Base-by-base conservation (phyloP, 2,329 filamentous ascomycete species). In the Sodiomyces alkalinus region DNA sequence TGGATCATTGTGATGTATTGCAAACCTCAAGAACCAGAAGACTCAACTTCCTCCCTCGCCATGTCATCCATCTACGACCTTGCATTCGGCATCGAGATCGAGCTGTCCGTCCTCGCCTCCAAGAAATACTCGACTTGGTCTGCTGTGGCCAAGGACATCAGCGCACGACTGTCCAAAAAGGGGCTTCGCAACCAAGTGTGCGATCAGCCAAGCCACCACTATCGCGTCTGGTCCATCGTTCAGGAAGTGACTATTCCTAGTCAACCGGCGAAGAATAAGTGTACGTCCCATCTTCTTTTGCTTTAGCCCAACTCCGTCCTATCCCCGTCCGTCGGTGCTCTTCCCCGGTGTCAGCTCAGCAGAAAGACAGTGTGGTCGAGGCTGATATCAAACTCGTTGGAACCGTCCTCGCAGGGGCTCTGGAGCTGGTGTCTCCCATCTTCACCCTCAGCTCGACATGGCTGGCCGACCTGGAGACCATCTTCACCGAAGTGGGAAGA, bases 371-470 rank as follows among this genome's bases (percentile, higher is more conserved):
- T n/a, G n/a, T n/a, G n/a, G n/a, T n/a, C n/a, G n/a, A n/a, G n/a
- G n/a, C 22, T 27, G 9, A 31, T n/a, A 16, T 21, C 9, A 12
- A 13, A 6, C 2, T 10, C 6, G 9, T 8, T 17, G 14, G 26
- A 12, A 33, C 17, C 10, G 5, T 11, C 17, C 17, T 19, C 26
- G 31, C 7, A 47, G 47, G 41, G 39, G 49, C 47, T 16, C 22
- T 52, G 12, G 49, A 52, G 34, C 41, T 53, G 9, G 51, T 56
- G 17, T 55, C 52, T 16, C 53, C 52, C 4, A 29, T 54, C 31
- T 50, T 51, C 33, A 34, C 36, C 6, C 33, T 45, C 8, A 23
- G 34, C 11, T 38, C 39, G 16, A 31, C 34, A 22, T 55, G 49
- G 49, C 37, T 35, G 3, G 18, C 37, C n/a, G 40, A 51, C 20